Evolutionary conservation across 108 stramenopile species (phyloP).

Genomic region (Hondaea fermentalgiana): DNA sequence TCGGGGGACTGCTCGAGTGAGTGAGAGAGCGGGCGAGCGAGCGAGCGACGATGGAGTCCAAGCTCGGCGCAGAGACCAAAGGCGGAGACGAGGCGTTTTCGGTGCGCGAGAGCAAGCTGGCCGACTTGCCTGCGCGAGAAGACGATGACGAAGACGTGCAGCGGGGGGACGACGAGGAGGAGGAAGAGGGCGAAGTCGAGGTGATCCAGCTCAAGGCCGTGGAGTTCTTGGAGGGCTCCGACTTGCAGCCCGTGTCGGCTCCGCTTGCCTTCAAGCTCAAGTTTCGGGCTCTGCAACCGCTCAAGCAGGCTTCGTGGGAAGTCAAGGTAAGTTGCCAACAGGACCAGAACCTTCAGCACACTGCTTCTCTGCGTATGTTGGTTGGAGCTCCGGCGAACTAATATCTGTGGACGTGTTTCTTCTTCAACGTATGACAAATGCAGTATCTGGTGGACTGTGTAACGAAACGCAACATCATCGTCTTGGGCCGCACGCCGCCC

Average conservation of each 20-base stretch:
- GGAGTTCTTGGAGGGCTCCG: not conserved
- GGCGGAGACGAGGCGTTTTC: not conserved
- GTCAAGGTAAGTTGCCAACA: not conserved
- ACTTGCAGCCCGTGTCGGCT: not conserved
- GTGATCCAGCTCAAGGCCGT: not conserved
- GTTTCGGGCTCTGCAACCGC: not conserved
- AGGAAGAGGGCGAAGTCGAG: not conserved
- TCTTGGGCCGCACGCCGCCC: not conserved
- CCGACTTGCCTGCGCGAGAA: not conserved
- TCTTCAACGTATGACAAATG: not conserved
- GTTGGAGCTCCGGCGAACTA: not conserved
- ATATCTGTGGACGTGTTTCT: not conserved
- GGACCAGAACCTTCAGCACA: not conserved
- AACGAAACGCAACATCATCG: constrained; percentile 5
- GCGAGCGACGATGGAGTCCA: not conserved
- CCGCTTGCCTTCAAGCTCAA: not conserved
- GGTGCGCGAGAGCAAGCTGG: not conserved
- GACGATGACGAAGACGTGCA: not conserved
- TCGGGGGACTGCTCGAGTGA: too few relatives aligned
- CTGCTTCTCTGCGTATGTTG: not conserved
- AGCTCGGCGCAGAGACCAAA: not conserved
- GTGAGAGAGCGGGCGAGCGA: not conserved
- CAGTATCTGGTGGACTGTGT: constrained; percentile 18
- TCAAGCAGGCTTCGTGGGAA: not conserved
- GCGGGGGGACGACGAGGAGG: not conserved